Evolutionary conservation across 352 stramenopile species (phyloP).

Genomic region (Pythium brachiatum): DNA sequence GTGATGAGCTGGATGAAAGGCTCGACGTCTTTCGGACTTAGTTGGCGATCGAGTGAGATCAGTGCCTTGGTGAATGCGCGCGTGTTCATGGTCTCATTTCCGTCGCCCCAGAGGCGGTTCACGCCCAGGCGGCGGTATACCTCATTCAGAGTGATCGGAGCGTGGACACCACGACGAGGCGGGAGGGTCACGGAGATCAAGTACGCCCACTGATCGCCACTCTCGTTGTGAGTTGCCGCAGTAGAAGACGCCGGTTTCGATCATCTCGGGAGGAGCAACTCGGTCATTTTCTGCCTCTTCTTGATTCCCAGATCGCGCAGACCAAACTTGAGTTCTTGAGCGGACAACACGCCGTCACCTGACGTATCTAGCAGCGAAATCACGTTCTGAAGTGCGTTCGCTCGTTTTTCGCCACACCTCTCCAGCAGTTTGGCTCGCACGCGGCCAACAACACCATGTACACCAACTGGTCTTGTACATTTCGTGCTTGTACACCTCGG

Average conservation of each 20-base stretch:
- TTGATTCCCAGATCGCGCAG: constrained; percentile 58
- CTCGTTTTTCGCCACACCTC: constrained; percentile 34
- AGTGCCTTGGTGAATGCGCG: constrained; percentile 50
- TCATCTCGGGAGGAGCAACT: constrained; percentile 47
- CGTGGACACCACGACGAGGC: constrained; percentile 10
- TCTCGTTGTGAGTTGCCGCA: neutral
- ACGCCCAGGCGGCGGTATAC: constrained; percentile 46
- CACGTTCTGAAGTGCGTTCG: constrained; percentile 46
- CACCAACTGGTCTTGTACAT: neutral
- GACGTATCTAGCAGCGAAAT: constrained; percentile 46
- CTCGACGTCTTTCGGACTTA: constrained; percentile 34
- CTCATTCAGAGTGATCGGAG: constrained; percentile 38
- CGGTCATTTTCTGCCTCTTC: constrained; percentile 51
- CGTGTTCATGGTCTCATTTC: constrained; percentile 58
- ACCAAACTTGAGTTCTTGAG: constrained; percentile 60
- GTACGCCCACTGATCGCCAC: constrained; percentile 10
- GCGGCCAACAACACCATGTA: constrained; percentile 18
- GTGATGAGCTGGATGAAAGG: constrained; percentile 30
- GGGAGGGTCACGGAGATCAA: constrained; percentile 10
- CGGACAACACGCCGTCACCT: constrained; percentile 37
- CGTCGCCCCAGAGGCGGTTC: constrained; percentile 57
- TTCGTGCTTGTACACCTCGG: neutral
- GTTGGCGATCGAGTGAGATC: constrained; percentile 35
- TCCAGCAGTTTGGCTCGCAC: constrained; percentile 37
- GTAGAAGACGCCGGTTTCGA: neutral